Percentiles rank a stretch among this genome's conserved stretches.
These are phyloP conservation scores for Aspergillus carlsbadensis DNA, from an alignment of 495 filamentous ascomycete genomes.

Conservation along the genomic window DNA sequence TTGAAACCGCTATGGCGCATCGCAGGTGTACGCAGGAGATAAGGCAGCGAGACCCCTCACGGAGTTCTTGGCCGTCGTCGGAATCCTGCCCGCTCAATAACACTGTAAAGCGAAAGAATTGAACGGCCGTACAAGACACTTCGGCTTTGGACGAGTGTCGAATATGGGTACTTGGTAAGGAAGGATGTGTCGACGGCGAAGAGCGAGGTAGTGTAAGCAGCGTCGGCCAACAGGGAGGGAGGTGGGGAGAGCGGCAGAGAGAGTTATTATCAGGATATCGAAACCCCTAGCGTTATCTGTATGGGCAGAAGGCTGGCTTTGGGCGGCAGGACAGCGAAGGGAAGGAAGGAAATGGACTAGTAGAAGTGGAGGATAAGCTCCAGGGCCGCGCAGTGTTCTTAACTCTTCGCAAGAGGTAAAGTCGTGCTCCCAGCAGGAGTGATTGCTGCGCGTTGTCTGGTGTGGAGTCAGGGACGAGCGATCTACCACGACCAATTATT, in stretches of 20 bases:
- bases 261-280: slow-evolving; percentile 6
- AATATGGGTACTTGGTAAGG: not conserved
- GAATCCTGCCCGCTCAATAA: slow-evolving; percentile 10
- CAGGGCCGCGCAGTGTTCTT: slow-evolving; percentile 11
- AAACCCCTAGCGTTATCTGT: slow-evolving; percentile 4
- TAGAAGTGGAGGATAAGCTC: slow-evolving; percentile 13
- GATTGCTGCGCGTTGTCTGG: slow-evolving; percentile 25
- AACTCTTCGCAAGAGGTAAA: slow-evolving; percentile 10
- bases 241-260: slow-evolving; percentile 9
- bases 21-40: slow-evolving; percentile 13
- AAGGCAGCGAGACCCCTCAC: not conserved
- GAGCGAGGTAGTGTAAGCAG: not conserved
- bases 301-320: slow-evolving; percentile 1
- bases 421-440: slow-evolving; percentile 9
- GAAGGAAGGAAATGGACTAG: slow-evolving; percentile 10
- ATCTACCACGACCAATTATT: slow-evolving; percentile 32
- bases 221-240: not conserved
- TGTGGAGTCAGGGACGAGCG: slow-evolving; percentile 28
- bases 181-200: not conserved
- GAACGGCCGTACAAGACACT: not conserved
- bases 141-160: not conserved
- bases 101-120: not conserved
- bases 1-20: slow-evolving; percentile 18
- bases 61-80: not conserved
- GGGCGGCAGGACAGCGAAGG: slow-evolving; percentile 1